Base-by-base conservation (phyloP, 495 filamentous ascomycete species). In the Oidiodendron maius region DNA sequence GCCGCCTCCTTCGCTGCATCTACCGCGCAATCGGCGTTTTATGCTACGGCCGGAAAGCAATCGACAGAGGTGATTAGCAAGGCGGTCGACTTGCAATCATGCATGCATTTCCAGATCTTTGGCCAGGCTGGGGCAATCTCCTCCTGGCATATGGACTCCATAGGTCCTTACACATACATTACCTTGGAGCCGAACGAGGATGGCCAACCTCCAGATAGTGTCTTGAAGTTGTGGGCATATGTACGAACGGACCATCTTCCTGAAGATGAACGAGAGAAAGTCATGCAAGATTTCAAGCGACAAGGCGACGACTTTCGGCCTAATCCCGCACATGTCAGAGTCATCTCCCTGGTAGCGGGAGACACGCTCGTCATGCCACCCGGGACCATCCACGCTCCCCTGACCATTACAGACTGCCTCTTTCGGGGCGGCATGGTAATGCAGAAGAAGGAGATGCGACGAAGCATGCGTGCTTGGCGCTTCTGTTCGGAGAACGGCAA, bases 361-460 rank as follows among this genome's bases (percentile, higher is more conserved):
- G 49, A 52, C 38, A 52, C 43, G 10, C 21, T 52, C 17, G 32
- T 52, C 22, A 45, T 46, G 49, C 49, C 49, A 2, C 49, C 49
- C 3, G 49, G 49, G 10, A 52, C 49, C 1, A 52, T 52, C 18
- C 49, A 52, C 25, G 49, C 49, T 12, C 49, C 49, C 2, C 46
- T 52, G 21, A 52, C 49, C 9, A 36, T 52, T 3, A 52, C 49
- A 8, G 49, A 52, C 35, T 45, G 41, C 21, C 34, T 45, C 6
- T 46, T 52, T 22, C 34, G 30, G 11, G 49, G 49, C 17, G 49
- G 49, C 15, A 52, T 52, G 49, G 35, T 23, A 4, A 30, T 45
- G 25, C 30, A 52, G 21, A 39, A 46, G 21, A 23, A 22, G 12
- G n/a, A 38, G 23, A 18, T 52, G 32, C 10, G 17, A 15, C 20